phyloP scores from a whole-genome alignment of 1,284 basidiomycete genomes.

The Boletellus deceptivus region DNA sequence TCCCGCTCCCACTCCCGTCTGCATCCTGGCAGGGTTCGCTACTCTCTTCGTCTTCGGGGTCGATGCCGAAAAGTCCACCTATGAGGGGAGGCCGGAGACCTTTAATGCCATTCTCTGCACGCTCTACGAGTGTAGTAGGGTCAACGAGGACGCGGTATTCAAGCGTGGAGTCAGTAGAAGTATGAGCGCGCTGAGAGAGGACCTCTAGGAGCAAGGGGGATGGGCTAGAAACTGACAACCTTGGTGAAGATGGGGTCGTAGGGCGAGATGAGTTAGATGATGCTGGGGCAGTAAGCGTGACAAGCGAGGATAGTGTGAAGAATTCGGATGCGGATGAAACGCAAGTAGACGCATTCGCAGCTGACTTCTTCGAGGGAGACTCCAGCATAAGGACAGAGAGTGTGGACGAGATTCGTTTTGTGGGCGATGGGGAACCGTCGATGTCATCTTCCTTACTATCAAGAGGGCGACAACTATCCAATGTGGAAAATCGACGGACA shows the following conservation, averaged over 20 bases:
- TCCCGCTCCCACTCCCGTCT: slow-evolving; percentile 29
- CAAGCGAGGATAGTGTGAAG: slow-evolving; percentile 23
- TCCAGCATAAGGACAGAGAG: slow-evolving; percentile 17
- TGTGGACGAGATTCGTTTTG: slow-evolving; percentile 16
- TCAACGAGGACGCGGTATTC: slow-evolving; percentile 75
- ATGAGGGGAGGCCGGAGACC: slow-evolving; percentile 54
- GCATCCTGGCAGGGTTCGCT: slow-evolving; percentile 32
- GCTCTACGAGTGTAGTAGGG: slow-evolving; percentile 59
- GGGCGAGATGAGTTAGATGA: slow-evolving; percentile 4
- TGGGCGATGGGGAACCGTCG: slow-evolving; percentile 13
- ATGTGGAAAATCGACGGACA: neutral
- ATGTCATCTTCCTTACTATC: neutral
- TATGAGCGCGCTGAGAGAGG: slow-evolving; percentile 49
- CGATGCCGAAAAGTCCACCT: slow-evolving; percentile 47
- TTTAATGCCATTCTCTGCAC: slow-evolving; percentile 62
- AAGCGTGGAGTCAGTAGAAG: slow-evolving; percentile 63
- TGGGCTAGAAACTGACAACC: slow-evolving; percentile 6
- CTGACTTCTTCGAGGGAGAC: slow-evolving; percentile 17
- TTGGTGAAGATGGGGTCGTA: neutral
- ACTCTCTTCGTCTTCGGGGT: slow-evolving; percentile 38
- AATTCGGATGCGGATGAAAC: slow-evolving; percentile 7
- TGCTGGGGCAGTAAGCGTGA: slow-evolving; percentile 9
- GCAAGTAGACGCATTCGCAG: neutral
- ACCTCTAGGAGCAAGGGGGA: slow-evolving; percentile 43
- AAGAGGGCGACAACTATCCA: slow-evolving; percentile 37